phyloP scores from a whole-genome alignment of 179 eudicot genomes.

The Camellia oleifera region DNA sequence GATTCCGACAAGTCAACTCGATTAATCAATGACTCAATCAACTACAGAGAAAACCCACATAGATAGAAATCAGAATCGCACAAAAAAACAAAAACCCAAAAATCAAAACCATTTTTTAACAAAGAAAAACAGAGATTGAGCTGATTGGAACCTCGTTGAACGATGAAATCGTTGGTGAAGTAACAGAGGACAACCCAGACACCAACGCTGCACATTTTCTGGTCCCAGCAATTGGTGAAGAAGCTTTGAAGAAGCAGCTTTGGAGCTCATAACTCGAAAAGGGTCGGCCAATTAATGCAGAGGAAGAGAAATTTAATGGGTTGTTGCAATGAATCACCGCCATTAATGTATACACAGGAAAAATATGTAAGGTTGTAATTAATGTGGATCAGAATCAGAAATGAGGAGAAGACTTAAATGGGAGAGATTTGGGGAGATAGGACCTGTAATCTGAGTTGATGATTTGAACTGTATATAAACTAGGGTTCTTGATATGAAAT shows the following conservation, averaged over 20 bases:
- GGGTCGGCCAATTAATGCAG: background rate
- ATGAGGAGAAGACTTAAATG: too few relatives aligned
- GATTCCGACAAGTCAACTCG: slow-evolving; percentile 60
- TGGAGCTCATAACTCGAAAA: background rate
- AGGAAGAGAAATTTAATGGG: background rate
- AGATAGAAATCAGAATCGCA: slow-evolving; percentile 1
- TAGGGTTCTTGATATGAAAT: too few relatives aligned
- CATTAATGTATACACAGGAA: background rate
- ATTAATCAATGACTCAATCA: slow-evolving; percentile 69
- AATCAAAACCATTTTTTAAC: too few relatives aligned
- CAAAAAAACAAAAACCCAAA: background rate
- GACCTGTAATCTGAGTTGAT: too few relatives aligned
- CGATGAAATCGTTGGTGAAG: slow-evolving; percentile 7
- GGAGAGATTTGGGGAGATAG: too few relatives aligned
- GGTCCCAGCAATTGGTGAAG: background rate
- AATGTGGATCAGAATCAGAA: too few relatives aligned
- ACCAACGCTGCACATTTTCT: slow-evolving; percentile 2
- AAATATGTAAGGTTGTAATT: too few relatives aligned
- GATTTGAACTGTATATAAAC: too few relatives aligned
- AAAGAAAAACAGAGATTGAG: too few relatives aligned
- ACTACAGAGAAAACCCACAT: slow-evolving; percentile 27
- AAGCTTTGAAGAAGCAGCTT: background rate
- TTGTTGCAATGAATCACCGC: background rate
- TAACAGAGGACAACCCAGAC: background rate
- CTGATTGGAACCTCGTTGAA: slow-evolving; percentile 13